These are phyloP conservation scores for Chlorociboria aeruginascens DNA, from an alignment of 495 filamentous ascomycete genomes.

Conservation along the genomic window DNA sequence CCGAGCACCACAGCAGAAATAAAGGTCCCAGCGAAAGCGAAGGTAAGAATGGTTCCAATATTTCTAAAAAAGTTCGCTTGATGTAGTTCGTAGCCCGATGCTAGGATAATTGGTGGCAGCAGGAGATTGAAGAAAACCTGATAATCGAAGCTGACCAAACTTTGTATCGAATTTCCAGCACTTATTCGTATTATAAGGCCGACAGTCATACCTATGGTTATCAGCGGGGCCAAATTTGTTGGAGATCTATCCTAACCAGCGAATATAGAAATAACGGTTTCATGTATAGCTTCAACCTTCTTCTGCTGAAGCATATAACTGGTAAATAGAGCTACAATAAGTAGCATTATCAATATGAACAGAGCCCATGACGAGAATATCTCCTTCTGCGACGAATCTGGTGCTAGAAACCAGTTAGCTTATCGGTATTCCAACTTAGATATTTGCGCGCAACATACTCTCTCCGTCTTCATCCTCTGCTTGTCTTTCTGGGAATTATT, in stretches of 20 bases:
- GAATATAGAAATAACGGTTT: constrained; percentile 97
- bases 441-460: constrained; percentile 23
- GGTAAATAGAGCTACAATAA: constrained; percentile 89
- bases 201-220: constrained; percentile 77
- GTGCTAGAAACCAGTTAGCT: constrained; percentile 22
- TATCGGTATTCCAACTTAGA: not conserved
- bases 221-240: not conserved
- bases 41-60: constrained; percentile 95
- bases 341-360: constrained; percentile 85
- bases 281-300: constrained; percentile 93
- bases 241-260: constrained; percentile 48
- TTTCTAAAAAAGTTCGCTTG: constrained; percentile 98
- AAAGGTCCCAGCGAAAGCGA: constrained; percentile 94
- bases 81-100: constrained; percentile 93
- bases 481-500: constrained; percentile 27
- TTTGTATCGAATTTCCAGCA: constrained; percentile 67
- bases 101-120: constrained; percentile 92
- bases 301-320: constrained; percentile 92
- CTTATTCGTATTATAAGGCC: constrained; percentile 78
- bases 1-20: constrained; percentile 92
- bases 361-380: constrained; percentile 91
- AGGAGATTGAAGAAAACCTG: constrained; percentile 99
- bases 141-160: constrained; percentile 89
- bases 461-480: constrained; percentile 38
- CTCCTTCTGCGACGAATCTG: constrained; percentile 58